Evolutionary conservation across 2,329 filamentous ascomycete species (phyloP).

Genomic region (Alternaria longipes): DNA sequence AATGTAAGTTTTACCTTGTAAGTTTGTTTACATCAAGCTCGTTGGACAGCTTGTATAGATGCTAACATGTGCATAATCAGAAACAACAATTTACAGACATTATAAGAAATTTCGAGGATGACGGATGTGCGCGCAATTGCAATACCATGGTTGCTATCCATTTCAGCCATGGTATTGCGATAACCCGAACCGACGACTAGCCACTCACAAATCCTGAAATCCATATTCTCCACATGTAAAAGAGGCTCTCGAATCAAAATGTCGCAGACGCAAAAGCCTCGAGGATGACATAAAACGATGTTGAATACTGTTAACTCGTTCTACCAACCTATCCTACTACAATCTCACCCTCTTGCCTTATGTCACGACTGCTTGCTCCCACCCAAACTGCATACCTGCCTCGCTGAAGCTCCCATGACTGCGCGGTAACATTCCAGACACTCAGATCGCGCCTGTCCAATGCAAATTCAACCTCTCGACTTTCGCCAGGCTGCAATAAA

Average conservation of each 20-base stretch:
- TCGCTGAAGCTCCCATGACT: slow-evolving; percentile 75
- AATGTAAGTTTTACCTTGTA: too few relatives aligned
- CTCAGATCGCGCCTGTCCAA: slow-evolving; percentile 81
- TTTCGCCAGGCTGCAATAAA: slow-evolving; percentile 70
- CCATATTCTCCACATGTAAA: too few relatives aligned
- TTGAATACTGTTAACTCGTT: background rate
- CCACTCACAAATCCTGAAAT: too few relatives aligned
- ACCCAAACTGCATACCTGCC: slow-evolving; percentile 44
- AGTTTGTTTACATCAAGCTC: background rate
- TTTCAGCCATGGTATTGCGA: too few relatives aligned
- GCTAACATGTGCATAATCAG: background rate
- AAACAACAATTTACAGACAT: background rate
- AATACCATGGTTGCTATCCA: too few relatives aligned
- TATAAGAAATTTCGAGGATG: background rate
- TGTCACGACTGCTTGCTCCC: slow-evolving; percentile 49
- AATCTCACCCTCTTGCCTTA: slow-evolving; percentile 34
- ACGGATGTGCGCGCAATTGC: too few relatives aligned
- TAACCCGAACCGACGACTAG: too few relatives aligned
- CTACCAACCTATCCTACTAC: slow-evolving; percentile 6
- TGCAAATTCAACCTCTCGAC: slow-evolving; percentile 68
- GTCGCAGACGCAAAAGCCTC: too few relatives aligned
- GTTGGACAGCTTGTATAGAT: background rate
- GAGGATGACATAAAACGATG: background rate
- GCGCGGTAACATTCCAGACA: slow-evolving; percentile 78
- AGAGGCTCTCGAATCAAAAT: too few relatives aligned